Conservation (phyloP, 2,329 filamentous ascomycete species). For the Ilyonectria mors-panacis region DNA sequence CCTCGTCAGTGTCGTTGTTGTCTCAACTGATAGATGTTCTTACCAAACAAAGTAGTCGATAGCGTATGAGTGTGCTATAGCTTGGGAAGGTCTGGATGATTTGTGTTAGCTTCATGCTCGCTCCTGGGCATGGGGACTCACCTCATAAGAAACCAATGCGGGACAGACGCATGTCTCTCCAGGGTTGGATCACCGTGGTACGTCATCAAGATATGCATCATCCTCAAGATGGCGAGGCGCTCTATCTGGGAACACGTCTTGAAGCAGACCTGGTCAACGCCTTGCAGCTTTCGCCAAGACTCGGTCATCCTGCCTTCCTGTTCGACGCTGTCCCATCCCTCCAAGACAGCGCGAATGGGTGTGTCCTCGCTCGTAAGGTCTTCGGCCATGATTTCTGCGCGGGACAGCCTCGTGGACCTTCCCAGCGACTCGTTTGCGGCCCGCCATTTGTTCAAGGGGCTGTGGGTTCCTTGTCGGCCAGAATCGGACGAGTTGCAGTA, state of each 20-base stretch:
- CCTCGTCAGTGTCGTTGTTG: background rate
- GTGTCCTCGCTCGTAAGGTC: slow-evolving; percentile 45
- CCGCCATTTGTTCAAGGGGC: slow-evolving; percentile 43
- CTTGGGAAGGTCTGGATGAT: slow-evolving; percentile 45
- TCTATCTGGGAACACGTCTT: slow-evolving; percentile 36
- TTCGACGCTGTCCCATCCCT: slow-evolving; percentile 51
- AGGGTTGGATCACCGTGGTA: slow-evolving; percentile 48
- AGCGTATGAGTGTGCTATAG: slow-evolving; percentile 47
- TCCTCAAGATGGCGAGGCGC: slow-evolving; percentile 44
- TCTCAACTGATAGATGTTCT: background rate
- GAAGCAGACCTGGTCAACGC: slow-evolving; percentile 46
- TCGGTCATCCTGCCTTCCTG: slow-evolving; percentile 43
- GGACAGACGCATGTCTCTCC: slow-evolving; percentile 38
- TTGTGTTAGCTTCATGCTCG: background rate
- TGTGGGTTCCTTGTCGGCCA: background rate
- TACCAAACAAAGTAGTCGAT: slow-evolving; percentile 53
- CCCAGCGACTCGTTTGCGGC: slow-evolving; percentile 42
- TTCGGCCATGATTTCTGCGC: slow-evolving; percentile 35
- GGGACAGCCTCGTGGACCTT: slow-evolving; percentile 30
- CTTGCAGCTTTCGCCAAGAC: slow-evolving; percentile 47
- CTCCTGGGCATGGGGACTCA: slow-evolving; percentile 9
- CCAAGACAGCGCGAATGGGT: slow-evolving; percentile 43
- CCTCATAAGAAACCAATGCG: slow-evolving; percentile 49
- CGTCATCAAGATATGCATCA: slow-evolving; percentile 45
- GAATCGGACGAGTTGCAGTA: slow-evolving; percentile 1